Evolutionary conservation across 2,329 filamentous ascomycete genomes (phyloP).

Genomic region (Lithohypha guttulata): DNA sequence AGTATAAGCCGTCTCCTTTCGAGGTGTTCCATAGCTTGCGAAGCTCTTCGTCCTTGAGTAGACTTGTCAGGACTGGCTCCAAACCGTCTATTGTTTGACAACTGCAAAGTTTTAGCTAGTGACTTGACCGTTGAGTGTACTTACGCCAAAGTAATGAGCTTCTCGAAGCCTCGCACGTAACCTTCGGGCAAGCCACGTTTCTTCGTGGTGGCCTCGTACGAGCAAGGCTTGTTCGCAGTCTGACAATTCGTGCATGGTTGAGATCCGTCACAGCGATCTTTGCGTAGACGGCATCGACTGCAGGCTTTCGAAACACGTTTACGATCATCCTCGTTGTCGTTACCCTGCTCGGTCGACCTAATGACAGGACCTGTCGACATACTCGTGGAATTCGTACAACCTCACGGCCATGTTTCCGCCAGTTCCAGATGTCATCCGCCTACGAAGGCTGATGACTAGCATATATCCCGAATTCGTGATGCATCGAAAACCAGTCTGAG

Average conservation of each 20-base stretch:
- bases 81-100: conserved; percentile 36
- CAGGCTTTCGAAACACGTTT: conserved; percentile 36
- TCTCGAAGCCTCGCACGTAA: conserved; percentile 37
- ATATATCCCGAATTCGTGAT: too few relatives aligned
- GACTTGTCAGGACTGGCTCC: conserved; percentile 31
- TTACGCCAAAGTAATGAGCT: conserved; percentile 36
- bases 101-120: too few relatives aligned
- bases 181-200: conserved; percentile 37
- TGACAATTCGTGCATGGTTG: conserved; percentile 35
- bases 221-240: conserved; percentile 31
- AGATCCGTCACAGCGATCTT: conserved; percentile 33
- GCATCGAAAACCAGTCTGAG: too few relatives aligned
- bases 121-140: too few relatives aligned
- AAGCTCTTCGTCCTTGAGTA: conserved; percentile 27
- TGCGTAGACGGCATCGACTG: conserved; percentile 32
- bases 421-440: too few relatives aligned
- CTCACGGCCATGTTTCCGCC: too few relatives aligned
- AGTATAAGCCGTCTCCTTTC: conserved; percentile 33
- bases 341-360: conserved; percentile 19
- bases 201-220: conserved; percentile 35
- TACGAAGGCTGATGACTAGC: too few relatives aligned
- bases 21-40: conserved; percentile 31
- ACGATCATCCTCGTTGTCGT: conserved; percentile 32
- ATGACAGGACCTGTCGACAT: background rate
- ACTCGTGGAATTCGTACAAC: conserved; percentile 1